Percentiles rank a stretch among this genome's conserved stretches.
Conservation (phyloP, 352 stramenopile genomes). For the Pythium phragmiticola region DNA sequence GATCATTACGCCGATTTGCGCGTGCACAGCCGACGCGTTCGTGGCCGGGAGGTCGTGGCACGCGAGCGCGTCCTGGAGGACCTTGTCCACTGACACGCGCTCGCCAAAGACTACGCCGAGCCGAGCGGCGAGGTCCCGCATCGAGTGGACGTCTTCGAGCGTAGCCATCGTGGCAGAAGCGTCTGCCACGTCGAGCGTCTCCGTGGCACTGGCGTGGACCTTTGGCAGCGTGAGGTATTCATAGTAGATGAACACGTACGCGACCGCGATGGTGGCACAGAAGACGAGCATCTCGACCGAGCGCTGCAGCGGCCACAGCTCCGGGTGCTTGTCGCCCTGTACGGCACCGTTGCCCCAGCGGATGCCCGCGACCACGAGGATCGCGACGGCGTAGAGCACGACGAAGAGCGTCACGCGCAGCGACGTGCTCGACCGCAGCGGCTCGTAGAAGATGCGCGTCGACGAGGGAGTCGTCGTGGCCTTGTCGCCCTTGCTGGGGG, state of each 20-base stretch:
- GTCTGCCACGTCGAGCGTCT: neutral
- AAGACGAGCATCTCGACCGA: constrained; percentile 49
- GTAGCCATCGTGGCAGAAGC: neutral
- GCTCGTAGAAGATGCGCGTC: constrained; percentile 49
- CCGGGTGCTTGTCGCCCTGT: constrained; percentile 42
- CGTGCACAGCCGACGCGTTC: neutral
- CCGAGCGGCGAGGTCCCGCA: constrained; percentile 18
- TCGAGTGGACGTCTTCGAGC: constrained; percentile 3
- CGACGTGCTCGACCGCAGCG: constrained; percentile 43
- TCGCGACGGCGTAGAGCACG: constrained; percentile 37
- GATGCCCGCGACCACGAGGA: constrained; percentile 34
- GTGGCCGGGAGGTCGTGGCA: neutral
- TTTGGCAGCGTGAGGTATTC: constrained; percentile 16
- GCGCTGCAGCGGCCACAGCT: constrained; percentile 56
- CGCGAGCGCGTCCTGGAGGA: neutral
- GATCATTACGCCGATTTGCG: constrained; percentile 16
- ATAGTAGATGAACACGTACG: constrained; percentile 53
- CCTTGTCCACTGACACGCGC: constrained; percentile 7
- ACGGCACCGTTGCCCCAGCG: constrained; percentile 53
- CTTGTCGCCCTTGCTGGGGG: neutral
- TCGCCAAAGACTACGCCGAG: constrained; percentile 15
- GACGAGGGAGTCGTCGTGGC: neutral
- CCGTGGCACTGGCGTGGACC: constrained; percentile 1
- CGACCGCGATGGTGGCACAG: constrained; percentile 40
- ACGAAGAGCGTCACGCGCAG: constrained; percentile 39